Evolutionary conservation across 345 rosid genomes (phyloP), one percentile per base, ranked within the genome.

Genomic region (Murraya koenigii): DNA sequence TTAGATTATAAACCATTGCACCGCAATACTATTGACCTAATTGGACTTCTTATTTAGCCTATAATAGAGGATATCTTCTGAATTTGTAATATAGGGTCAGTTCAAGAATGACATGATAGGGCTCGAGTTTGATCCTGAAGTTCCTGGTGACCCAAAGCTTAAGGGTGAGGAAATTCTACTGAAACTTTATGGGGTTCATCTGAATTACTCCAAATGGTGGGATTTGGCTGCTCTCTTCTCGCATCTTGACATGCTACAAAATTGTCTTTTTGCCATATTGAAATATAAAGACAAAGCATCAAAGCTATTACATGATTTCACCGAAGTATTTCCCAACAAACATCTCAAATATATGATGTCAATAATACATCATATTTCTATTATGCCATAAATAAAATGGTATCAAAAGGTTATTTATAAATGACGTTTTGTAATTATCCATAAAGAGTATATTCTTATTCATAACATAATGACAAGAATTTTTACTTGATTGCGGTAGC

Each of bases 41-140:
- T 41, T 41, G 9, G 47, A 0, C 14, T 2, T 10, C 47, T 9
- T 41, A 2, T 41, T 41, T 41, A 41, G 49, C 49, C 15, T 11
- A 0, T 60, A 25, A 60, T 3, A 13, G 3, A 60, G 33, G 33
- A 23, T 23, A 7, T 32, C 22, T 41, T 19, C 13, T 54, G 3
- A 28, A 26, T 1, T 2, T 30, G 14, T 36, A 7, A 39, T 26
- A 84, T 65, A 87, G 93, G 89, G 89, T 17, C 79, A 84, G 20
- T 79, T 78, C 84, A 88, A 88, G 82, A 88, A 84, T 13, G 87
- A 85, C 73, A 74, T 84, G 84, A 56, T 84, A 3, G 88, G 90
- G 19, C 86, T 84, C 3, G 88, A 82, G 59, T 88, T 88, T 26
- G 88, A 88, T 66, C 80, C 87, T 17, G 59, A 58, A 7, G 30